Evolutionary conservation across 495 filamentous ascomycete species (phyloP), one percentile per base, ranked within the genome.

Genomic region (Bryoglossum gracile): DNA sequence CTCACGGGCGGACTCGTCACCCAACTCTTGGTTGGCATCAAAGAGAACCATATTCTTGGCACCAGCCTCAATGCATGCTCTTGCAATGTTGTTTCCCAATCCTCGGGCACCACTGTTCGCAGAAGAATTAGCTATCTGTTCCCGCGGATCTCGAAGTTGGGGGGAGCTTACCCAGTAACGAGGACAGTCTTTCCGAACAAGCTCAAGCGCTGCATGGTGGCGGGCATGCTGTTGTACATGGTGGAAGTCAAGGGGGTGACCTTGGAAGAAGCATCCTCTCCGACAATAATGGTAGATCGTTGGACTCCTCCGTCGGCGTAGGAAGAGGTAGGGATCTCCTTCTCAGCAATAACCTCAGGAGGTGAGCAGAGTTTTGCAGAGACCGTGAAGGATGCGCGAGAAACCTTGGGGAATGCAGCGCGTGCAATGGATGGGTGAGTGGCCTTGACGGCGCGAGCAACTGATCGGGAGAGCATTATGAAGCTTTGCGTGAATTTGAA

Each of bases 81-180:
- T 76, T 33, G 85, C 81, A 80, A 89, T 89, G 64, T 81, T 73
- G 68, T 79, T 81, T 50, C 85, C 85, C 25, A 89, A 70, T 55
- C 85, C 83, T 52, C 85, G 81, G 52, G 82, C 85, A 62, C 83
- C 85, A 59, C 84, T 87, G 53, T 37, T 2, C 1, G 43, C 6
- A 28, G 18, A 42, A 18, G n/a, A n/a, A n/a, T n/a, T n/a, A n/a
- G n/a, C n/a, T n/a, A n/a, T n/a, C n/a, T n/a, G n/a, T n/a, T n/a
- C n/a, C n/a, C n/a, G n/a, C n/a, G n/a, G 26, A 28, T 28, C 24
- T 35, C 4, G 6, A 45, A 37, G 22, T 45, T n/a, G 21, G 24
- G 22, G 25, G 34, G 8, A 47, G 53, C 78, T 68, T 74, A 85
- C 82, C 82, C 83, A 64, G 83, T 86, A 54, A 87, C 67, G 53